Conservation (phyloP, 192 early-diverging fungal genomes). For the Helicostylum pulchrum region DNA sequence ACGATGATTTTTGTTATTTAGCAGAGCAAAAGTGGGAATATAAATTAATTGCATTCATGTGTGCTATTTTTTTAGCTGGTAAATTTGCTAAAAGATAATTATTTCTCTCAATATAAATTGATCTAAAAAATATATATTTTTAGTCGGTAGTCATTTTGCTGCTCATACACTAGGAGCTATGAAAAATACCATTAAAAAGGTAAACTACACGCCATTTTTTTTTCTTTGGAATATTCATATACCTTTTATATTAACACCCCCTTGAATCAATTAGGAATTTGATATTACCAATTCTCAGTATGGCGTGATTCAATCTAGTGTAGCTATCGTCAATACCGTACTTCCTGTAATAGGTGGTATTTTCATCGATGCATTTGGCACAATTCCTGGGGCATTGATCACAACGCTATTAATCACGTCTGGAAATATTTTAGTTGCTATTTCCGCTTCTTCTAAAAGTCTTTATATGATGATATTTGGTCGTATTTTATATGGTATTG, state of each 20-base stretch:
- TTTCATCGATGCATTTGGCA: slow-evolving; percentile 60
- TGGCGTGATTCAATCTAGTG: slow-evolving; percentile 64
- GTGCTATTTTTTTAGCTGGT: slow-evolving; percentile 61
- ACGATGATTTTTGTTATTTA: slow-evolving; percentile 23
- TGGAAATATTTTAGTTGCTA: slow-evolving; percentile 49
- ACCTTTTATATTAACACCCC: background rate
- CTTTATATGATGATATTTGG: slow-evolving; percentile 53
- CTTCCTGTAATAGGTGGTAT: slow-evolving; percentile 51
- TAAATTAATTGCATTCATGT: slow-evolving; percentile 54
- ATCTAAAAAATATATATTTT: slow-evolving; percentile 1
- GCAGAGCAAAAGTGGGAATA: slow-evolving; percentile 41
- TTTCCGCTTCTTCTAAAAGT: slow-evolving; percentile 43
- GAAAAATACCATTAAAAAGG: slow-evolving; percentile 75
- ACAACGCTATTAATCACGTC: slow-evolving; percentile 55
- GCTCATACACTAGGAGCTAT: slow-evolving; percentile 70
- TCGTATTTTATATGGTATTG: slow-evolving; percentile 60
- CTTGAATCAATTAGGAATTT: slow-evolving; percentile 43
- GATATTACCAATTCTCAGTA: slow-evolving; percentile 61
- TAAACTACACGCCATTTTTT: slow-evolving; percentile 26
- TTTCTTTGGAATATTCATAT: background rate
- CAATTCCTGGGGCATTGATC: slow-evolving; percentile 49
- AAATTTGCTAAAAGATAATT: slow-evolving; percentile 30
- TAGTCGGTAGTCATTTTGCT: slow-evolving; percentile 74
- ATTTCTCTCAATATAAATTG: background rate
- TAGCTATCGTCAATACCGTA: slow-evolving; percentile 57